Percentiles rank a stretch among this genome's conserved stretches.
These are phyloP conservation scores for Arachnomyces sp. DNA, from an alignment of 2,329 filamentous ascomycete genomes.

Conservation along the genomic window DNA sequence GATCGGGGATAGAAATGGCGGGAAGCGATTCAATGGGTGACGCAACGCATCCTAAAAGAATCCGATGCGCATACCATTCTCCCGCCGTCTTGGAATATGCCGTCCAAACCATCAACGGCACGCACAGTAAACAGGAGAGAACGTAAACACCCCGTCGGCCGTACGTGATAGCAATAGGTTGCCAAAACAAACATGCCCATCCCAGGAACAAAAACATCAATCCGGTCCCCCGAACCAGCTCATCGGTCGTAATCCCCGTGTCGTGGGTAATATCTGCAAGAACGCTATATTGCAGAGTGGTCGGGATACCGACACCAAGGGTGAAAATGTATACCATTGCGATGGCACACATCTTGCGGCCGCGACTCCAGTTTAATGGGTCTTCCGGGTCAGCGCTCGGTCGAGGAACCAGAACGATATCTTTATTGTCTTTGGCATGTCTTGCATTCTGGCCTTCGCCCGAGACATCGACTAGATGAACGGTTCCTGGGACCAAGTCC, in stretches of 20 bases:
- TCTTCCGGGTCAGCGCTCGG: conserved; percentile 32
- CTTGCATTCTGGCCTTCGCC: background rate
- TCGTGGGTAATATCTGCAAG: conserved; percentile 41
- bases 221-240: conserved; percentile 44
- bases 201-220: conserved; percentile 47
- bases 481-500: conserved; percentile 12
- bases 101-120: conserved; percentile 38
- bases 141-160: conserved; percentile 46
- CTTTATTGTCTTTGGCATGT: conserved; percentile 4
- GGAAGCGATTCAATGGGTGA: conserved; percentile 45
- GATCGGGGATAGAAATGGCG: conserved; percentile 40
- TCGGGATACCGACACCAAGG: conserved; percentile 43
- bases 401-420: conserved; percentile 11
- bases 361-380: conserved; percentile 31
- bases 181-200: conserved; percentile 47
- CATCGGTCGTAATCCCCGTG: conserved; percentile 38
- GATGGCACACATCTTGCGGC: conserved; percentile 25
- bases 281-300: conserved; percentile 44
- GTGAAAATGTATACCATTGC: conserved; percentile 35
- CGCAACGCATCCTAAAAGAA: conserved; percentile 42
- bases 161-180: conserved; percentile 46
- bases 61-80: conserved; percentile 41
- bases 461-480: conserved; percentile 12
- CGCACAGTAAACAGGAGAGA: conserved; percentile 33
- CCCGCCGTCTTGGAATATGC: conserved; percentile 38